Evolutionary conservation across 345 rosid genomes (phyloP).

Genomic region (Laguncularia racemosa): DNA sequence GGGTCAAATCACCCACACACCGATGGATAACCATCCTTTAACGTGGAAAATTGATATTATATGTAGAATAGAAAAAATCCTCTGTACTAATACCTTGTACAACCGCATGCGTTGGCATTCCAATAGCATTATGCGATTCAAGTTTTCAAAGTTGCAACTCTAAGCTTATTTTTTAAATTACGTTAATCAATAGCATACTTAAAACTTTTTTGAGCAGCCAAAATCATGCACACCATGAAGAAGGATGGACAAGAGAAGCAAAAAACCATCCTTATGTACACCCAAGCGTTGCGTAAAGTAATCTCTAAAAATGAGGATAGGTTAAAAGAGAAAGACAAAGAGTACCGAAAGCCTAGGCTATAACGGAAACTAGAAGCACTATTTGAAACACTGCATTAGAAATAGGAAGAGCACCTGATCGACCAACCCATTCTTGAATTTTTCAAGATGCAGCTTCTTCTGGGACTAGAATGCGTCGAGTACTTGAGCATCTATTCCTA

Average conservation of each 20-base stretch:
- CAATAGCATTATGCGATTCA: not conserved
- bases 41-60: too few species aligned
- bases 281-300: conserved; percentile 80
- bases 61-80: too few species aligned
- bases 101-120: not conserved
- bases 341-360: not conserved
- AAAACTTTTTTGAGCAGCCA: not conserved
- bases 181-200: not conserved
- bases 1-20: too few species aligned
- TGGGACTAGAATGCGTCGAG: conserved; percentile 83
- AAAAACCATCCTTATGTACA: conserved; percentile 95
- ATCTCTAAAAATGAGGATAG: conserved; percentile 29
- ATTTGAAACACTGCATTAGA: not conserved
- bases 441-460: conserved; percentile 79
- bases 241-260: conserved; percentile 65
- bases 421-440: conserved; percentile 73
- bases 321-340: not conserved
- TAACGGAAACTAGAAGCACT: not conserved
- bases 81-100: not conserved
- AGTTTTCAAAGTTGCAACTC: not conserved
- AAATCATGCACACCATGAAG: conserved; percentile 40
- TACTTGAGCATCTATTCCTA: conserved; percentile 98
- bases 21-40: too few species aligned
- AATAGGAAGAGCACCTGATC: conserved; percentile 61
- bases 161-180: not conserved